Evolutionary conservation across 2,329 filamentous ascomycete genomes (phyloP).

Genomic region (Beauveria asiatica): DNA sequence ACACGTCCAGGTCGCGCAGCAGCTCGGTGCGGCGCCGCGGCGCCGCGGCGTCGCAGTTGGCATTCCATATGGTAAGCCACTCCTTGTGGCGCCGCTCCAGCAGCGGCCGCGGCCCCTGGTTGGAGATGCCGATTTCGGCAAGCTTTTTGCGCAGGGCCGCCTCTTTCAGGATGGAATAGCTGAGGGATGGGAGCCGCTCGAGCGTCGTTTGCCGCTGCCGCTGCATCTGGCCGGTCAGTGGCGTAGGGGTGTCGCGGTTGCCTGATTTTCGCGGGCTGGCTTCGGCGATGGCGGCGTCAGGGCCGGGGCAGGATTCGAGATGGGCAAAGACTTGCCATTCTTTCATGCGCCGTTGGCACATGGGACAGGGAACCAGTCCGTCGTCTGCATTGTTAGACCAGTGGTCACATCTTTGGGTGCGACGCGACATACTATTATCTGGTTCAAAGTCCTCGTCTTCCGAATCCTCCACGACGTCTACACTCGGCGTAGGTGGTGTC

Average conservation of each 20-base stretch:
- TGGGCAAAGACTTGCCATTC: constrained; percentile 69
- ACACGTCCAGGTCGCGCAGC: constrained; percentile 64
- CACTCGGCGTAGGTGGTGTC: constrained; percentile 18
- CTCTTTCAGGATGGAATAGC: constrained; percentile 84
- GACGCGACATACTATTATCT: constrained; percentile 17
- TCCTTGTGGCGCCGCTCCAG: constrained; percentile 79
- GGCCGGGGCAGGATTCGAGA: constrained; percentile 55
- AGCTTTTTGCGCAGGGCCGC: constrained; percentile 71
- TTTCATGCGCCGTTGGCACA: constrained; percentile 75
- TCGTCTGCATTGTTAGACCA: constrained; percentile 41
- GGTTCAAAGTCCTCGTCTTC: constrained; percentile 26
- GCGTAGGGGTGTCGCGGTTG: background rate
- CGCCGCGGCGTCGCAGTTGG: constrained; percentile 78
- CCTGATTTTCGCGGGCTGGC: background rate
- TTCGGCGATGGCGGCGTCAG: constrained; percentile 18
- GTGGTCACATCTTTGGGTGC: too few species aligned
- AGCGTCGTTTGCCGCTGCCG: constrained; percentile 29
- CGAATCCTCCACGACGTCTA: constrained; percentile 17
- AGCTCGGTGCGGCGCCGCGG: constrained; percentile 66
- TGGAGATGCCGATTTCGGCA: constrained; percentile 67
- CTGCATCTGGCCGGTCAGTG: constrained; percentile 15
- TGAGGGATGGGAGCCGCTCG: constrained; percentile 69
- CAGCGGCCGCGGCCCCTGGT: constrained; percentile 56
- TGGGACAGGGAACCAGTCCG: constrained; percentile 74
- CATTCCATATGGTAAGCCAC: constrained; percentile 94